These are phyloP conservation scores for Aureobasidium lini DNA, from an alignment of 2,329 filamentous ascomycete species.

Conservation along the genomic window DNA sequence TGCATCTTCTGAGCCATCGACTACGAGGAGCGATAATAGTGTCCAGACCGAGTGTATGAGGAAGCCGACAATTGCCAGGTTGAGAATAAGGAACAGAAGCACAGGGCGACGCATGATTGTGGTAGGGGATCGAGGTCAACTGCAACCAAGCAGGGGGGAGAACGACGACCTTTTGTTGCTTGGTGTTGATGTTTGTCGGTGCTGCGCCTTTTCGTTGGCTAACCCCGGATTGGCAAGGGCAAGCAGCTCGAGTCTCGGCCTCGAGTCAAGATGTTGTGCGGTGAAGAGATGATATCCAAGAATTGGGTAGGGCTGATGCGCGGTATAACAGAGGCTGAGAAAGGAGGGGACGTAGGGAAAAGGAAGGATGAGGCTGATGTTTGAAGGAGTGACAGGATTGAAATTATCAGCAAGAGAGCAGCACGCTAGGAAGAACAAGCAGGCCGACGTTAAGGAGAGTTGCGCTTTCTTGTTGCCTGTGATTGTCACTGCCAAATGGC, in stretches of 20 bases:
- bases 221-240: constrained; percentile 7
- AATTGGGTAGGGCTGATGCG: not conserved
- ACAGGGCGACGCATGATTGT: constrained; percentile 52
- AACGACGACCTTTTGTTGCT: not conserved
- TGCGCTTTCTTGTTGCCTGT: constrained; percentile 2
- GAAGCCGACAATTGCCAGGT: constrained; percentile 55
- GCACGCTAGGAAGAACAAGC: not conserved
- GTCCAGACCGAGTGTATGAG: constrained; percentile 63
- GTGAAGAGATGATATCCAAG: not conserved
- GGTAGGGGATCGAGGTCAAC: not conserved
- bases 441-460: constrained; percentile 6
- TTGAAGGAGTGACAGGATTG: constrained; percentile 1
- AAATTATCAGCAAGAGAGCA: constrained; percentile 1
- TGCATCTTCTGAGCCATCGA: constrained; percentile 59
- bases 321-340: not conserved
- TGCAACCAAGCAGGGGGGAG: not conserved
- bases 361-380: constrained; percentile 1
- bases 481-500: not conserved
- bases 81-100: constrained; percentile 57
- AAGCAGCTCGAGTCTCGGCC: not conserved
- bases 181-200: not conserved
- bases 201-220: constrained; percentile 7
- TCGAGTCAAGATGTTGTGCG: not conserved
- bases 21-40: constrained; percentile 60
- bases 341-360: not conserved